A percentile compares a stretch with the other conserved stretches of the same genome.
Evolutionary conservation across 2,329 filamentous ascomycete species (phyloP).

Genomic region (Talaromyces sp.): DNA sequence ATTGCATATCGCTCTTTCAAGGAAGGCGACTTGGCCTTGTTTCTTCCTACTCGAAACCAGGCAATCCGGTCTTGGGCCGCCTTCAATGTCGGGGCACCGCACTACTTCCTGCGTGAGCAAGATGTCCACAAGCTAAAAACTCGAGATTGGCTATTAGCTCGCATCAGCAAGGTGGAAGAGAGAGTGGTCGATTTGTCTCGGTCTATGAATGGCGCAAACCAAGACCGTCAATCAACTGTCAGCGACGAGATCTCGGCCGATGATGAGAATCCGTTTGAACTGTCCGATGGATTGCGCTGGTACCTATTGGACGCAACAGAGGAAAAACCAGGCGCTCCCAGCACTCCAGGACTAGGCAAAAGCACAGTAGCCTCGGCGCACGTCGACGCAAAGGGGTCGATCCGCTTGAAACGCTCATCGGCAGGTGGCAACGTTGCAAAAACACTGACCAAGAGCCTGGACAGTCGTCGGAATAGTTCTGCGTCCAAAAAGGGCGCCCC

Average conservation of each 20-base stretch:
- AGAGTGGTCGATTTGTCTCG: constrained; percentile 88
- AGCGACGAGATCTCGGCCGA: constrained; percentile 59
- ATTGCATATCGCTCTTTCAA: constrained; percentile 96
- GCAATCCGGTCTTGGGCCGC: constrained; percentile 94
- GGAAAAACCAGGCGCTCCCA: constrained; percentile 84
- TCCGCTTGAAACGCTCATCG: constrained; percentile 44
- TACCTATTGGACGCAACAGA: constrained; percentile 91
- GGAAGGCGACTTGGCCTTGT: constrained; percentile 88
- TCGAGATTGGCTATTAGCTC: constrained; percentile 92
- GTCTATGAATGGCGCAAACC: constrained; percentile 54
- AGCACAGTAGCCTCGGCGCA: constrained; percentile 84
- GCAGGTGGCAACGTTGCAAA: constrained; percentile 69
- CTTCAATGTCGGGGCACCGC: constrained; percentile 95
- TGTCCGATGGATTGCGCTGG: constrained; percentile 92
- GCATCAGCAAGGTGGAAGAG: constrained; percentile 86
- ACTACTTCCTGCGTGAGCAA: constrained; percentile 93
- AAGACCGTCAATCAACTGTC: constrained; percentile 46
- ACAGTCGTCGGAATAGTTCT: constrained; percentile 83
- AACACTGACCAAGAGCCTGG: constrained; percentile 78
- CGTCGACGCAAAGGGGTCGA: constrained; percentile 74
- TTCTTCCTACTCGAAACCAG: constrained; percentile 90
- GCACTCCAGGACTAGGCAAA: constrained; percentile 87
- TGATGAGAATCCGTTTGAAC: constrained; percentile 93
- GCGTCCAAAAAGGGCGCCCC: constrained; percentile 66
- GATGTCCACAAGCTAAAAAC: constrained; percentile 77